A percentile compares a stretch with the other conserved stretches of the same genome.
Evolutionary conservation across 768 basidiomycete species (phyloP).

Genomic region (Lactarius sp.): DNA sequence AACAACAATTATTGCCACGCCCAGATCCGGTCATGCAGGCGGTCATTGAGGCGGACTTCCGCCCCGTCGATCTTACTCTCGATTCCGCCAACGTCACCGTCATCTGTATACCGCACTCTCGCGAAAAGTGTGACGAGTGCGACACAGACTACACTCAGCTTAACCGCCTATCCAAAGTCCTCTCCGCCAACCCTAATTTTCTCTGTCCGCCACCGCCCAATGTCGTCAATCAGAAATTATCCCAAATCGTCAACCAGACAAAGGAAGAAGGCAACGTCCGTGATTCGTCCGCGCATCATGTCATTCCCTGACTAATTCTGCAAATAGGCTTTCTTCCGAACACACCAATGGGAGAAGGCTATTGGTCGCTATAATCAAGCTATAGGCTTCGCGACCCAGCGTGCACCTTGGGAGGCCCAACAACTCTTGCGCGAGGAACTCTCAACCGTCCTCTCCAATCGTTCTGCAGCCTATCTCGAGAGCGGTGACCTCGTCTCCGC

Average conservation of each 20-base stretch:
- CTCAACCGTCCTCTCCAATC: slow-evolving; percentile 84
- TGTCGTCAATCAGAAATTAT: slow-evolving; percentile 68
- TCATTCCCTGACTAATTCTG: slow-evolving; percentile 23
- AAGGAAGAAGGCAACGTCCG: slow-evolving; percentile 94
- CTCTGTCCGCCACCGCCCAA: slow-evolving; percentile 79
- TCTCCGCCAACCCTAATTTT: slow-evolving; percentile 63
- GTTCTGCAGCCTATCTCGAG: slow-evolving; percentile 82
- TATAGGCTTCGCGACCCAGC: slow-evolving; percentile 66
- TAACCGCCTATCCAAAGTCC: slow-evolving; percentile 70
- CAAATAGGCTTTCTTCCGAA: slow-evolving; percentile 69
- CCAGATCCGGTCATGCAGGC: slow-evolving; percentile 72
- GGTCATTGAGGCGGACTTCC: slow-evolving; percentile 69
- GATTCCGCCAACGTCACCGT: slow-evolving; percentile 50
- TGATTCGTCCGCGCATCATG: slow-evolving; percentile 31
- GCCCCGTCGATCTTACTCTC: slow-evolving; percentile 51
- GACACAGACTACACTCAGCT: slow-evolving; percentile 66
- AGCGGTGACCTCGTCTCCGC: slow-evolving; percentile 70
- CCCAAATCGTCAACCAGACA: slow-evolving; percentile 64
- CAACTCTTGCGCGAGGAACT: slow-evolving; percentile 84
- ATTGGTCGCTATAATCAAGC: slow-evolving; percentile 77
- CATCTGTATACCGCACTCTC: slow-evolving; percentile 61
- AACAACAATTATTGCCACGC: slow-evolving; percentile 44
- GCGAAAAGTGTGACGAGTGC: slow-evolving; percentile 72
- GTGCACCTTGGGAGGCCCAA: slow-evolving; percentile 88
- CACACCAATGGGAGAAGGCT: slow-evolving; percentile 61